These are phyloP conservation scores for Chernovozyma sophiae-reginae DNA, from an alignment of 1,139 yeast species.

Conservation along the genomic window DNA sequence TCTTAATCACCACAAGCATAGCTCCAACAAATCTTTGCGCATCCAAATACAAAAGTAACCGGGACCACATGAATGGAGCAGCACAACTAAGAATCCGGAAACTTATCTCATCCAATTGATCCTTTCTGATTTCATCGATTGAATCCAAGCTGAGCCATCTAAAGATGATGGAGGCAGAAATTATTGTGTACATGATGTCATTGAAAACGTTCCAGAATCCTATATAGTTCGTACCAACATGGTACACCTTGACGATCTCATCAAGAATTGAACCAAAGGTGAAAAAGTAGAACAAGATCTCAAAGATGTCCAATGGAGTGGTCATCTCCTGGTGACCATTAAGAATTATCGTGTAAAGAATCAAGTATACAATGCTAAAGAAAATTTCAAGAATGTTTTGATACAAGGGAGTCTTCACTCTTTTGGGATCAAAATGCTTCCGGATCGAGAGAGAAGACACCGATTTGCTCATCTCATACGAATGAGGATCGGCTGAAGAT, in stretches of 20 bases:
- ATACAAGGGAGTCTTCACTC: slow-evolving; percentile 80
- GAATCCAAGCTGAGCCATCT: slow-evolving; percentile 48
- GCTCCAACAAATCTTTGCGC: slow-evolving; percentile 83
- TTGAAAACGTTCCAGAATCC: slow-evolving; percentile 83
- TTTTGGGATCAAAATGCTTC: slow-evolving; percentile 76
- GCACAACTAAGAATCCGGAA: slow-evolving; percentile 74
- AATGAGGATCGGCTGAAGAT: slow-evolving; percentile 63
- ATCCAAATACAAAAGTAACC: slow-evolving; percentile 71
- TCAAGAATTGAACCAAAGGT: slow-evolving; percentile 66
- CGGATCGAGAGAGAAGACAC: slow-evolving; percentile 52
- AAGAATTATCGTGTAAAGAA: slow-evolving; percentile 60
- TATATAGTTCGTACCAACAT: slow-evolving; percentile 67
- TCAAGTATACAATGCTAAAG: slow-evolving; percentile 62
- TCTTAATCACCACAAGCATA: slow-evolving; percentile 78
- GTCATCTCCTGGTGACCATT: slow-evolving; percentile 41
- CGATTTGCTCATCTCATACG: slow-evolving; percentile 61
- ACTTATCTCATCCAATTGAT: slow-evolving; percentile 56
- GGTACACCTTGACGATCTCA: slow-evolving; percentile 67
- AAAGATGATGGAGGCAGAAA: slow-evolving; percentile 50
- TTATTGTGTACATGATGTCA: slow-evolving; percentile 59
- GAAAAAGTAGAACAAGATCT: slow-evolving; percentile 57
- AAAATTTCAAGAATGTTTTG: slow-evolving; percentile 70
- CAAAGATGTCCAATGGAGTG: slow-evolving; percentile 38
- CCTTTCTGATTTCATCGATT: slow-evolving; percentile 24
- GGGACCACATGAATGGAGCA: slow-evolving; percentile 85